A percentile compares a stretch with the other conserved stretches of the same genome.
Conservation (phyloP, 1,139 yeast genomes). For the Saccharomyces pastorianus region DNA sequence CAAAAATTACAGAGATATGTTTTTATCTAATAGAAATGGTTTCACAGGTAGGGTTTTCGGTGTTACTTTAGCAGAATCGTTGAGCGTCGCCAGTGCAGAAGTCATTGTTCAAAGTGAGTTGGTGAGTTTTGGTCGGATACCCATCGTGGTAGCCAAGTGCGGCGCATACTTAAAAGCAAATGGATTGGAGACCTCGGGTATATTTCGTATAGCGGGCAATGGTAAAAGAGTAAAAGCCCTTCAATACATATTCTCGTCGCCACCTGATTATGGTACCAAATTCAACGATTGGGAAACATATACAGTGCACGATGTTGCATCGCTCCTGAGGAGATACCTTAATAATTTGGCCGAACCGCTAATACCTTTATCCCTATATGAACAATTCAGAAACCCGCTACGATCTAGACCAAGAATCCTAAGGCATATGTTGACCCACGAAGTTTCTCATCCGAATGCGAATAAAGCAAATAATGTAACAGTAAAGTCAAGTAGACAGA, state of each 20-base stretch:
- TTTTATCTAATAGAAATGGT: slow-evolving; percentile 26
- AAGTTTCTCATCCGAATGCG: slow-evolving; percentile 17
- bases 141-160: slow-evolving; percentile 81
- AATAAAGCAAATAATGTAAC: slow-evolving; percentile 11
- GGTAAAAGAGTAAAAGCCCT: slow-evolving; percentile 80
- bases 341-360: slow-evolving; percentile 90
- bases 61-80: slow-evolving; percentile 64
- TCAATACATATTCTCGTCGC: slow-evolving; percentile 72
- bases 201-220: slow-evolving; percentile 92
- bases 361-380: slow-evolving; percentile 71
- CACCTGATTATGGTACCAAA: slow-evolving; percentile 84
- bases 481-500: slow-evolving; percentile 1
- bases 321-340: slow-evolving; percentile 73
- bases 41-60: slow-evolving; percentile 60
- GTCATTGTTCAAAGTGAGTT: slow-evolving; percentile 32
- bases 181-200: slow-evolving; percentile 76
- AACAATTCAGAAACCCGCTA: slow-evolving; percentile 72
- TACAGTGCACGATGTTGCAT: slow-evolving; percentile 97
- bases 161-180: slow-evolving; percentile 77
- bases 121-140: slow-evolving; percentile 31
- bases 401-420: slow-evolving; percentile 33
- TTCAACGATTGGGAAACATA: slow-evolving; percentile 74
- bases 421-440: slow-evolving; percentile 22
- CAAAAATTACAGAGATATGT: slow-evolving; percentile 25
- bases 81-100: slow-evolving; percentile 50